phyloP scores from a whole-genome alignment of 2,329 filamentous ascomycete genomes.

The Exophiala viscosa region DNA sequence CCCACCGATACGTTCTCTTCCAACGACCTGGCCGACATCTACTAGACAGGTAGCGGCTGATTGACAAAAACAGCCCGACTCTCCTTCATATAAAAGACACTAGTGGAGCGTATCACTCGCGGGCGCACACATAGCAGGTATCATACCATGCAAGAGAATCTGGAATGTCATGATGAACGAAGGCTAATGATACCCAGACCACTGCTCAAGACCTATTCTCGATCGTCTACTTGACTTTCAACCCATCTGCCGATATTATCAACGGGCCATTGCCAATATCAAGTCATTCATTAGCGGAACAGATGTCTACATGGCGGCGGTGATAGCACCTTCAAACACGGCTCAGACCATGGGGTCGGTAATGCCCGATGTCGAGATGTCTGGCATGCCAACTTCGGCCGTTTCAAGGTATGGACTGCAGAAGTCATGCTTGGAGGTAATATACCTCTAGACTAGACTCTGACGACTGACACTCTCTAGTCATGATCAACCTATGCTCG shows the following conservation, averaged over 20 bases:
- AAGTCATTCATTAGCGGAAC: conserved; percentile 13
- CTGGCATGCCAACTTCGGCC: conserved; percentile 2
- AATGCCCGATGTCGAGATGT: conserved; percentile 13
- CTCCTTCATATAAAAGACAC: background rate
- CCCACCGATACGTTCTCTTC: conserved; percentile 14
- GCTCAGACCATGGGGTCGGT: conserved; percentile 13
- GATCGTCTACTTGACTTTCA: conserved; percentile 16
- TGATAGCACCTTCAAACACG: conserved; percentile 14
- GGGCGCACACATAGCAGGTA: conserved; percentile 15
- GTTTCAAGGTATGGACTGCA: conserved; percentile 17
- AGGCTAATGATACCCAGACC: conserved; percentile 15
- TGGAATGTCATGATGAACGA: background rate
- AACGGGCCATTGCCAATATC: conserved; percentile 17
- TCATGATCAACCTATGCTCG: conserved; percentile 13
- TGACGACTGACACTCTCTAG: conserved; percentile 18
- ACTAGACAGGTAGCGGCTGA: background rate
- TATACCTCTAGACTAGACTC: background rate
- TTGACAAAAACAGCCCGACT: conserved; percentile 1
- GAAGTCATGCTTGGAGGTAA: background rate
- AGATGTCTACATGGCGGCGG: conserved; percentile 16
- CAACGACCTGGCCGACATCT: conserved; percentile 4
- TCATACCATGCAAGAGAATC: background rate
- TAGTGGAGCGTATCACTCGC: conserved; percentile 19
- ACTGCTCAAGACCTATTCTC: conserved; percentile 7
- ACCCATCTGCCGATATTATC: conserved; percentile 8